Evolutionary conservation across 768 basidiomycete species (phyloP), one percentile per base, ranked within the genome.

Genomic region (Mycena pura): DNA sequence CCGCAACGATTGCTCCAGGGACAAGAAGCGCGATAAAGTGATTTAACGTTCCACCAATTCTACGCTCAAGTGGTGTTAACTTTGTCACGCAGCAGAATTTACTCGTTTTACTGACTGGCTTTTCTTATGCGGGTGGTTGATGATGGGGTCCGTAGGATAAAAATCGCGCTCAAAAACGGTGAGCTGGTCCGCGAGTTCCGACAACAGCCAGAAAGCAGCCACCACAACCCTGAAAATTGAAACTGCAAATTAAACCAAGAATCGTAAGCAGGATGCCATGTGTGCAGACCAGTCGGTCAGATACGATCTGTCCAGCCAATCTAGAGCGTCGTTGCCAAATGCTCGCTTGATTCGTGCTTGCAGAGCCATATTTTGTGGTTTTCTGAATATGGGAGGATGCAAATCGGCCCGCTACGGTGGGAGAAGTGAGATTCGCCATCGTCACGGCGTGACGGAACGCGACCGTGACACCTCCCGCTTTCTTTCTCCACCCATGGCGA

Each of bases 151-250:
- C 39, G 83, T 69, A 4, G 70, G 61, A 49, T 74, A 73, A 64
- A 87, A 86, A 1, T 79, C 77, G 15, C 87, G 77, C 66, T 85
- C 76, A 65, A 78, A 86, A 9, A 84, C 78, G 3, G 81, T 76
- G 5, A 77, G 69, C 17, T 63, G 51, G 39, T 72, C 75, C 43
- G 81, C 73, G 25, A 79, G 29, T 62, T 70, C 75, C 7, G 80
- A 78, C 3, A 83, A 67, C 2, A 80, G 27, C 80, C 84, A 84
- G 22, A 84, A 66, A 32, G 73, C 49, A 10, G 73, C 59, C 32
- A 83, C 80, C 55, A 76, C 58, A 47, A 69, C 44, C 79, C 79
- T 81, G 34, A 46, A 17, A n/a, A n/a, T n/a, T n/a, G n/a, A n/a
- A n/a, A n/a, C 32, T 17, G 40, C 22, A 40, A 41, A 19, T 34